Base-by-base conservation (phyloP, 352 stramenopile genomes). In the Phytophthora lateralis region DNA sequence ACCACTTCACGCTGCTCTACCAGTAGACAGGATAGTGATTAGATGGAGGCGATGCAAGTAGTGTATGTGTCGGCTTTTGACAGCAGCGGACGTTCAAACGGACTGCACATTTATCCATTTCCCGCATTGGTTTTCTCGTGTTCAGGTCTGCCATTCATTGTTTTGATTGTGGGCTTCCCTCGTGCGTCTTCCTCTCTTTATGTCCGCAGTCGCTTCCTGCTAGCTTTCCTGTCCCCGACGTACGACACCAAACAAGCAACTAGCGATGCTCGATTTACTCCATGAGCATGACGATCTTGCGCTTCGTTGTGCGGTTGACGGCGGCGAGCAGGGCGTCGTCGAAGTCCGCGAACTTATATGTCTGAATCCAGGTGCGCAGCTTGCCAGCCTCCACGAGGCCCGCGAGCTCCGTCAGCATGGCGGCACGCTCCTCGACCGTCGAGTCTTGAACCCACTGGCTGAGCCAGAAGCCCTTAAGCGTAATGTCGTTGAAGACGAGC, bases 401-500 rank as follows among this genome's bases (percentile, higher is more conserved):
- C 20, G 84, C 82, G 38, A 93, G 74, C 74, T 93, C 82, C 20
- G 52, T 66, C 26, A 93, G 75, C 82, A 93, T 91, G 45, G 70
- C 70, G 32, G 66, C 48, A 53, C 84, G 84, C 69, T 93, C 68
- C 56, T 88, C 78, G 10, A 81, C 69, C 14, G 59, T 76, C 58
- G 82, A 66, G 47, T 88, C 56, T 74, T 91, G 84, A 60, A 85
- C 75, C 84, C 84, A 93, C 71, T 93, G 75, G 68, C 85, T 91
- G 46, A 95, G 77, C 78, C 89, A 97, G 55, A 93, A 95, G 53
- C 77, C 90, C 63, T 87, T 88, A 56, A 96, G 82, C 69, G 82
- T 88, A 47, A 97, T 96, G 73, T 92, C 82, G 70, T 94, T 71
- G 77, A 94, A 94, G 65, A 94, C 84, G 58, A 94, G 81, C 68